Percentiles rank a stretch among this genome's conserved stretches.
phyloP scores from a whole-genome alignment of 306 rosid species.

The Quercus ilex region DNA sequence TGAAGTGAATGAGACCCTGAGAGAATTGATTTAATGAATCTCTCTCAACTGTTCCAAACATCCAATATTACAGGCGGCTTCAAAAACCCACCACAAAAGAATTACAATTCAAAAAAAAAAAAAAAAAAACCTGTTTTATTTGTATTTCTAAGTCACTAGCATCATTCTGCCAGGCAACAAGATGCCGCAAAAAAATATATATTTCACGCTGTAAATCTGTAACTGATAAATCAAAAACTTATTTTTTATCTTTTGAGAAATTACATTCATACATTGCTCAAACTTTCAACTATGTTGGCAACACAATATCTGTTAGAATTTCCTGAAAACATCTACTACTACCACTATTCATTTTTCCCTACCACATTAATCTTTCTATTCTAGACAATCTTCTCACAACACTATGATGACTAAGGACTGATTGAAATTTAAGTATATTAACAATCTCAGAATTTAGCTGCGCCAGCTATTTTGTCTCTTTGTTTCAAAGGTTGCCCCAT shows the following conservation, averaged over 20 bases:
- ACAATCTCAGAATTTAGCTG: constrained; percentile 16
- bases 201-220: background rate
- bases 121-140: background rate
- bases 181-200: background rate
- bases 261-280: constrained; percentile 35
- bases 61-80: background rate
- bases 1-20: too few relatives aligned
- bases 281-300: constrained; percentile 14
- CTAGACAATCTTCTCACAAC: constrained; percentile 20
- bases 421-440: background rate
- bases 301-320: constrained; percentile 23
- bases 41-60: too few relatives aligned
- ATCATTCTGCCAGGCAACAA: background rate
- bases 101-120: background rate
- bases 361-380: constrained; percentile 28
- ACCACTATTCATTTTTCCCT: constrained; percentile 17
- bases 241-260: constrained; percentile 32
- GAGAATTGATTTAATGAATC: too few relatives aligned
- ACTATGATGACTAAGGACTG: constrained; percentile 20
- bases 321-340: constrained; percentile 19
- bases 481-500: constrained; percentile 77
- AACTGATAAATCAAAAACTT: constrained; percentile 15
- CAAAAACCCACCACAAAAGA: background rate
- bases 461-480: constrained; percentile 89
- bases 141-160: background rate